These are phyloP conservation scores for Xylariaceae sp. DNA, from an alignment of 2,329 filamentous ascomycete genomes.

Conservation along the genomic window DNA sequence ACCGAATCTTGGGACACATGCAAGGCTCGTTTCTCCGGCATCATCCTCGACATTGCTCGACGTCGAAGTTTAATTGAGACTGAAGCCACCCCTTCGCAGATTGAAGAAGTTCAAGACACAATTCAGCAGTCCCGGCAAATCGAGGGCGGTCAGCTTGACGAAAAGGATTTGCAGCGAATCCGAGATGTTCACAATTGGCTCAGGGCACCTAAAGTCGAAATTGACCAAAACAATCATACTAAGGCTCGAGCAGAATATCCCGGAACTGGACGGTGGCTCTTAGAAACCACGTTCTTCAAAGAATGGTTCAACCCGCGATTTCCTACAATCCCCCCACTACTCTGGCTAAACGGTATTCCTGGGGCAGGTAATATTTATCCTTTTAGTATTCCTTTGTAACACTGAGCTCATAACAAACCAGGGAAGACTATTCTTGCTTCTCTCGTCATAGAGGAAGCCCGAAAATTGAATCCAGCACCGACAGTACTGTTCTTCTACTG, in stretches of 20 bases:
- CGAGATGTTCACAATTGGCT: slow-evolving; percentile 22
- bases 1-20: slow-evolving; percentile 34
- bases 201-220: slow-evolving; percentile 9
- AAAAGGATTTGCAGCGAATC: slow-evolving; percentile 1
- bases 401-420: slow-evolving; percentile 15
- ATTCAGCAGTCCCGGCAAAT: slow-evolving; percentile 11
- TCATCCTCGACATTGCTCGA: slow-evolving; percentile 28
- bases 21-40: slow-evolving; percentile 22
- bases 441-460: slow-evolving; percentile 37
- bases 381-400: not conserved
- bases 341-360: slow-evolving; percentile 37
- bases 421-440: slow-evolving; percentile 45
- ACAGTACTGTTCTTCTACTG: slow-evolving; percentile 42
- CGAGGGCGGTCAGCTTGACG: slow-evolving; percentile 7
- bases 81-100: slow-evolving; percentile 27
- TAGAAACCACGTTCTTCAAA: slow-evolving; percentile 23
- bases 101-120: slow-evolving; percentile 16
- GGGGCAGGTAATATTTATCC: slow-evolving; percentile 36
- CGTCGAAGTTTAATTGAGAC: slow-evolving; percentile 31
- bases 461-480: slow-evolving; percentile 16
- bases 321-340: slow-evolving; percentile 26
- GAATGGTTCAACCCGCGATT: slow-evolving; percentile 30
- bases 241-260: slow-evolving; percentile 21
- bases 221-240: slow-evolving; percentile 7
- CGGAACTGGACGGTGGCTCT: slow-evolving; percentile 33